Evolutionary conservation across 305 asterid species (phyloP), one percentile per base, ranked within the genome.

Genomic region (Ajuga reptans): DNA sequence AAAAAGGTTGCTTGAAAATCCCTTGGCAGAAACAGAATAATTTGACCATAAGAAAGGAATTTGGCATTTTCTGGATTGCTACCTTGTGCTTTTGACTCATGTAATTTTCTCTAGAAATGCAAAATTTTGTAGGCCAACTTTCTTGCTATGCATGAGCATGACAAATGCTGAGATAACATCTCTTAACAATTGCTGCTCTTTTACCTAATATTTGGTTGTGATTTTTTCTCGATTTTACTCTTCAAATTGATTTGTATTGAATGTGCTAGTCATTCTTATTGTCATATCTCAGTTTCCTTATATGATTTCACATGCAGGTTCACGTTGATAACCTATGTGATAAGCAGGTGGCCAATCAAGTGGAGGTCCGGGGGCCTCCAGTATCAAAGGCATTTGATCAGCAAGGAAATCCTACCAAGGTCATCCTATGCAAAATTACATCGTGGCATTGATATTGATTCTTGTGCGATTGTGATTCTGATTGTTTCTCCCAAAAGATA

Each of bases 351-450:
- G 86, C 89, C 76, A 84, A 81, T 77, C 82, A 87, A 83, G 78
- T 86, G 76, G 98, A 90, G 84, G 81, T 87, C 64, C 91, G 98
- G 49, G 98, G 97, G 65, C 98, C 98, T 76, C 98, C 96, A 55
- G 85, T 83, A 71, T 85, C 88, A 2, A 90, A 90, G 80, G 96
- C 97, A 55, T 92, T 84, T 80, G 97, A 92, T 73, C 82, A 74
- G 77, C 83, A 80, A 66, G 97, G 98, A 74, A 92, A 90, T 78
- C 97, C 97, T 55, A 92, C 97, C 59, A 89, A 92, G 98, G 98
- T 91, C 81, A 73, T 72, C 60, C 27, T 21, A 21, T 21, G 27
- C 27, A 21, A 21, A 21, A 21, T 21, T 21, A 21, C 27, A 21
- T 21, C 2, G 27, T 21, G 27, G 27, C 27, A 21, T 21, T 1